Percentiles rank a stretch among this genome's conserved stretches.
phyloP scores from a whole-genome alignment of 345 rosid genomes.

The Citrus medica region DNA sequence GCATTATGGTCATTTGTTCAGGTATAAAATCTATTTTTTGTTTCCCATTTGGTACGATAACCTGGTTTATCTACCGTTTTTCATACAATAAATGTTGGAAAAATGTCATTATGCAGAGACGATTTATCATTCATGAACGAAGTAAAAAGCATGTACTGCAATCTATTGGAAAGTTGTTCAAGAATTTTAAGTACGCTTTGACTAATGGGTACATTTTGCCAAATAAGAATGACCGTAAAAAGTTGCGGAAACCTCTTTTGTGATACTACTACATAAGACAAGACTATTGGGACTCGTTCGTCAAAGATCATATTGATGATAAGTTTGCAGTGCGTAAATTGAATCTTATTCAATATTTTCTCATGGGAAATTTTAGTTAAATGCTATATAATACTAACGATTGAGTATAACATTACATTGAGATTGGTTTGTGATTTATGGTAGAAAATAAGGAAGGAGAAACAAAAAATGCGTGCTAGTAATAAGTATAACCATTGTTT shows the following conservation, averaged over 20 bases:
- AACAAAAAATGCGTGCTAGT: not conserved
- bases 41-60: too few species aligned
- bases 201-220: not conserved
- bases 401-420: too few species aligned
- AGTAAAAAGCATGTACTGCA: not conserved
- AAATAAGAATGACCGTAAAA: not conserved
- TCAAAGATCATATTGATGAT: not conserved
- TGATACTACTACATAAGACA: not conserved
- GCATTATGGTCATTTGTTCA: not conserved
- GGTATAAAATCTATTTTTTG: not conserved
- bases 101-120: too few species aligned
- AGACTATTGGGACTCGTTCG: too few species aligned
- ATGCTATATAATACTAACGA: too few species aligned
- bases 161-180: not conserved
- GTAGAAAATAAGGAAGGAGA: not conserved
- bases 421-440: too few species aligned
- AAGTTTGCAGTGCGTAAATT: not conserved
- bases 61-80: too few species aligned
- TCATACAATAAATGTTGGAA: too few species aligned
- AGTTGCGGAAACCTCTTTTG: not conserved
- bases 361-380: too few species aligned
- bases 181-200: not conserved
- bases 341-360: too few species aligned
- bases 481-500: too few species aligned
- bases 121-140: not conserved